Evolutionary conservation across 2,329 filamentous ascomycete genomes (phyloP).

Genomic region (Gaeumannomyces tritici): DNA sequence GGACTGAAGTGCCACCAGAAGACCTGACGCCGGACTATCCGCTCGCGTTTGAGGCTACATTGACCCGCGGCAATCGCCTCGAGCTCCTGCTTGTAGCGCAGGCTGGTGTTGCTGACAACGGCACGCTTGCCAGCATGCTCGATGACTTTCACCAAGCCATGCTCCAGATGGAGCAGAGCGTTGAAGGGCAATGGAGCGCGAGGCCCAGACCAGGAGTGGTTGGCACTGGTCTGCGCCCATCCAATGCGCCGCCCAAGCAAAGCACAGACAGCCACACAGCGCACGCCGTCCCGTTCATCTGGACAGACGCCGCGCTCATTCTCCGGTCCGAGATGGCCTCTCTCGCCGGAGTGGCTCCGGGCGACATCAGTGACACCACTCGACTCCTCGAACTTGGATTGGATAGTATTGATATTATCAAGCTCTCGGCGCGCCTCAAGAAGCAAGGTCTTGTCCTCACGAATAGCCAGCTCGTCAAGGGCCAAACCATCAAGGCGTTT

Average conservation of each 20-base stretch:
- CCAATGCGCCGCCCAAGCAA: not conserved
- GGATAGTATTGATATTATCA: constrained; percentile 89
- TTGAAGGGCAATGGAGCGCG: not conserved
- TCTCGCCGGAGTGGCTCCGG: constrained; percentile 43
- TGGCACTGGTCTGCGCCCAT: not conserved
- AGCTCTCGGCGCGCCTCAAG: constrained; percentile 64
- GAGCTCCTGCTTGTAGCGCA: constrained; percentile 52
- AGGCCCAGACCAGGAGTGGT: not conserved
- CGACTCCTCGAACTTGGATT: constrained; percentile 76
- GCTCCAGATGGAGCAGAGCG: constrained; percentile 12
- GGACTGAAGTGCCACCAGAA: constrained; percentile 29
- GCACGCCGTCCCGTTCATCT: constrained; percentile 34
- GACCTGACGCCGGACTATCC: constrained; percentile 56
- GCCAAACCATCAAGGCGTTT: constrained; percentile 58
- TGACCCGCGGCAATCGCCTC: constrained; percentile 37
- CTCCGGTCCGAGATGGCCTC: constrained; percentile 54
- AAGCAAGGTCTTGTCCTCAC: constrained; percentile 48
- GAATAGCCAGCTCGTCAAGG: constrained; percentile 69
- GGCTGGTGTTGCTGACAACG: constrained; percentile 21
- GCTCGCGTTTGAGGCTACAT: constrained; percentile 64
- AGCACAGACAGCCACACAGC: not conserved
- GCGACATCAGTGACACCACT: constrained; percentile 44
- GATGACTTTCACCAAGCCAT: constrained; percentile 25
- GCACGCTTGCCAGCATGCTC: constrained; percentile 24
- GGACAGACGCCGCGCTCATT: constrained; percentile 41